These are phyloP conservation scores for Cyphellophora attinorum DNA, from an alignment of 2,329 filamentous ascomycete species.

Conservation along the genomic window DNA sequence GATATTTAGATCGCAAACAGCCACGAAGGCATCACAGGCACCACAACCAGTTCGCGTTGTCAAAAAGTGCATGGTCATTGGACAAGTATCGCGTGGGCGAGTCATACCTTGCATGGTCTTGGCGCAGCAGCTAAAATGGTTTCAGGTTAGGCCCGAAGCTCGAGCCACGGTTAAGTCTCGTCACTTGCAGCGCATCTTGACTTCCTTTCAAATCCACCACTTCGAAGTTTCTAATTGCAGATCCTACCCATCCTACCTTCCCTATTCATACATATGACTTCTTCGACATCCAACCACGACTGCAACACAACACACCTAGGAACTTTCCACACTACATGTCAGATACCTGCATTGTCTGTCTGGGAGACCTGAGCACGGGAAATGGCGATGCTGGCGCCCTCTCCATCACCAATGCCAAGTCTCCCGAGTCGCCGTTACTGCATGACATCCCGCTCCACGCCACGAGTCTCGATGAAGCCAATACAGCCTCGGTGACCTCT, in stretches of 20 bases:
- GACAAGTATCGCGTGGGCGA: no score
- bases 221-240: no score
- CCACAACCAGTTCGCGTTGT: no score
- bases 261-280: conserved; percentile 4
- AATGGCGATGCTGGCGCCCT: conserved; percentile 40
- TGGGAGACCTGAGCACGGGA: conserved; percentile 57
- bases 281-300: conserved; percentile 15
- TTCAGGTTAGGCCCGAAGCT: no score
- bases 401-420: conserved; percentile 32
- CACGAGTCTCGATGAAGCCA: conserved; percentile 20
- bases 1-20: no score
- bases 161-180: no score
- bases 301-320: conserved; percentile 17
- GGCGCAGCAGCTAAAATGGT: no score
- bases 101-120: no score
- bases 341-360: conserved; percentile 62
- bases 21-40: no score
- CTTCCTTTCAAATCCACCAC: conserved; percentile 3
- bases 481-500: conserved; percentile 15
- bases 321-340: conserved; percentile 34
- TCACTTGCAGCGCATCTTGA: background rate
- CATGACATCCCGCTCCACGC: conserved; percentile 12
- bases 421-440: conserved; percentile 13
- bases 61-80: no score
- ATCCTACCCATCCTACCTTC: no score